Percentiles rank a stretch among this genome's conserved stretches.
phyloP scores from a whole-genome alignment of 2,329 filamentous ascomycete genomes.

The Penicillium rolfsii region DNA sequence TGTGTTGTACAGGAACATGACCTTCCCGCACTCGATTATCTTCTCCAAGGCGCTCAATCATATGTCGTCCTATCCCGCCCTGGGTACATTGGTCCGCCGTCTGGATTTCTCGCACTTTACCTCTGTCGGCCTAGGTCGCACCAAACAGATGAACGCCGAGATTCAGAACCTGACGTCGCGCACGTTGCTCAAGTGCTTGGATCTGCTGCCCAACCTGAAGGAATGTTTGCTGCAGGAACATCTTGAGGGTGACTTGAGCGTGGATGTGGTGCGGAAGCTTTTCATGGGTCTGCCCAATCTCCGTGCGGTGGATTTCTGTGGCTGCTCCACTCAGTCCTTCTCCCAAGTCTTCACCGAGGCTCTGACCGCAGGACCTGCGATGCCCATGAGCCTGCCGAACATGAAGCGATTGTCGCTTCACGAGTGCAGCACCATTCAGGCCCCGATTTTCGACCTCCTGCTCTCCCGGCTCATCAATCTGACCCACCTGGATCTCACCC shows the following conservation, averaged over 20 bases:
- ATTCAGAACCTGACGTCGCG: conserved; percentile 75
- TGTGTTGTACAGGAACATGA: conserved; percentile 77
- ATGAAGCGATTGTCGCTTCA: conserved; percentile 74
- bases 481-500: conserved; percentile 79
- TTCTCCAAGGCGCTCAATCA: conserved; percentile 80
- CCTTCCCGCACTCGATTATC: conserved; percentile 79
- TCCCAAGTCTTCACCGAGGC: conserved; percentile 65
- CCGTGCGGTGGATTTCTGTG: conserved; percentile 74
- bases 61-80: conserved; percentile 65
- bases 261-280: conserved; percentile 70
- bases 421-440: conserved; percentile 73
- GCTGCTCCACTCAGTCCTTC: conserved; percentile 70
- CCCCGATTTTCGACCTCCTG: conserved; percentile 68
- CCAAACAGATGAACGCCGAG: conserved; percentile 72
- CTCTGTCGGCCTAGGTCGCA: conserved; percentile 74
- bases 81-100: conserved; percentile 76
- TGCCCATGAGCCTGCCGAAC: conserved; percentile 58
- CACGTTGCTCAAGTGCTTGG: conserved; percentile 71
- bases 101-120: conserved; percentile 87
- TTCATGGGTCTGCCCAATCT: conserved; percentile 68
- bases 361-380: conserved; percentile 50
- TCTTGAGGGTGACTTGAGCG: conserved; percentile 73
- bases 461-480: conserved; percentile 70
- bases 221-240: conserved; percentile 83
- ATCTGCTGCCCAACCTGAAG: conserved; percentile 71